Percentiles rank a stretch among this genome's conserved stretches.
Conservation (phyloP, 1,284 basidiomycete genomes). For the Hortiboletus rubellus region DNA sequence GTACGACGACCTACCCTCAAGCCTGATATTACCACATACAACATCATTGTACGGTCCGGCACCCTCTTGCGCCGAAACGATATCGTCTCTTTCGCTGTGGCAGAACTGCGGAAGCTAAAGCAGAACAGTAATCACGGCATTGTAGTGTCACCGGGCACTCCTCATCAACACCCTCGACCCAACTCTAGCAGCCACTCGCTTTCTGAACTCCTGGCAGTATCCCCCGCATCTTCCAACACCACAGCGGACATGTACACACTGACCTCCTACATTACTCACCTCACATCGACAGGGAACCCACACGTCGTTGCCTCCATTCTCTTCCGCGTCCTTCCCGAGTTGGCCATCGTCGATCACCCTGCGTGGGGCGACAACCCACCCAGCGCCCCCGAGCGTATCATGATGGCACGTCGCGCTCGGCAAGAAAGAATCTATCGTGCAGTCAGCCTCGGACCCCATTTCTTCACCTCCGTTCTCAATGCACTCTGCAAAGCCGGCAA, state of each 20-base stretch:
- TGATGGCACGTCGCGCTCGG: constrained; percentile 25
- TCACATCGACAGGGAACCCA: constrained; percentile 52
- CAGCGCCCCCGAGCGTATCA: constrained; percentile 20
- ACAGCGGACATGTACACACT: constrained; percentile 46
- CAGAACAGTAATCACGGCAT: constrained; percentile 29
- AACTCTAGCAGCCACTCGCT: constrained; percentile 5
- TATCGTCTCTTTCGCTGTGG: constrained; percentile 40
- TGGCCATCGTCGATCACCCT: constrained; percentile 43
- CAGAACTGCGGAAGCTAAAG: constrained; percentile 31
- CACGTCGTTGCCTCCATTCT: constrained; percentile 46
- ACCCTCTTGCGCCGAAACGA: constrained; percentile 52
- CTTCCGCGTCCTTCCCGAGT: constrained; percentile 55
- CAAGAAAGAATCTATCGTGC: constrained; percentile 42
- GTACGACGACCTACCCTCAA: constrained; percentile 40
- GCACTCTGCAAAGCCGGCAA: constrained; percentile 58
- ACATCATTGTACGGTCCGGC: constrained; percentile 56
- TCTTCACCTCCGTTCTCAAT: constrained; percentile 59
- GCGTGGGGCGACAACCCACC: constrained; percentile 34
- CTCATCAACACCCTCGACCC: background rate
- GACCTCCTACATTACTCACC: constrained; percentile 52
- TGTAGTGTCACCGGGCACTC: constrained; percentile 10
- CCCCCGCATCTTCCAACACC: constrained; percentile 15
- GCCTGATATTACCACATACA: constrained; percentile 53
- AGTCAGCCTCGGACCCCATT: constrained; percentile 53
- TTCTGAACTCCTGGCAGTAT: constrained; percentile 14